These are phyloP conservation scores for Exophiala sp. DNA, from an alignment of 2,329 filamentous ascomycete genomes.

Conservation along the genomic window DNA sequence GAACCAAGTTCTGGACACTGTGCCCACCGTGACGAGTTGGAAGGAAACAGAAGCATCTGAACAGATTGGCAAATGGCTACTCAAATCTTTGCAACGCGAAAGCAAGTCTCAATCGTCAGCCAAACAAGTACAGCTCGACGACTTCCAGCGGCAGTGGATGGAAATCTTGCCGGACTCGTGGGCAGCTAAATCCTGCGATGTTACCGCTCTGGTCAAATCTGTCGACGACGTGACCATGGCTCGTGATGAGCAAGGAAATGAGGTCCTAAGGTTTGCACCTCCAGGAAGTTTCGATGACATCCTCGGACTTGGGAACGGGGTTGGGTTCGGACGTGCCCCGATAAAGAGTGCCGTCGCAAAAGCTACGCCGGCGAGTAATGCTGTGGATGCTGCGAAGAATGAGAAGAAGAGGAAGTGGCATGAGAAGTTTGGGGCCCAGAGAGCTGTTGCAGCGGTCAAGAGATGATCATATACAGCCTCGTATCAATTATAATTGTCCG, in stretches of 20 bases:
- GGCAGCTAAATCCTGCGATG: slow-evolving; percentile 14
- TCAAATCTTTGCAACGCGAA: not conserved
- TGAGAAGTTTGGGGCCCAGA: slow-evolving; percentile 29
- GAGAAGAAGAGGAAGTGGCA: slow-evolving; percentile 30
- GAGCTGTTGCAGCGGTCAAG: slow-evolving; percentile 1
- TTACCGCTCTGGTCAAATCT: slow-evolving; percentile 4
- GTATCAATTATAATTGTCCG: not conserved
- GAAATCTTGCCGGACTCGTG: slow-evolving; percentile 21
- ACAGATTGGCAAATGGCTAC: slow-evolving; percentile 12
- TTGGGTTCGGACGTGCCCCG: not conserved
- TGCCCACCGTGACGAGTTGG: not conserved
- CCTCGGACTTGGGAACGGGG: too few relatives aligned
- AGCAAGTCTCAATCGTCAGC: not conserved
- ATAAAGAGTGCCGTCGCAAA: not conserved
- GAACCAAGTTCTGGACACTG: not conserved
- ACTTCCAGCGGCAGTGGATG: slow-evolving; percentile 17
- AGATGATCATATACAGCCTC: not conserved
- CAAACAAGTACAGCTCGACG: slow-evolving; percentile 1
- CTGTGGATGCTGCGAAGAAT: not conserved
- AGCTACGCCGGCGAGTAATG: not conserved
- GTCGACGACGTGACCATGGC: slow-evolving; percentile 1
- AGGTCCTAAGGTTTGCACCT: slow-evolving; percentile 5
- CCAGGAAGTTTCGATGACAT: not conserved
- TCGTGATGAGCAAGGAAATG: not conserved
- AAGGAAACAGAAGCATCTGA: not conserved